These are phyloP conservation scores for Fusarium buxicola DNA, from an alignment of 2,329 filamentous ascomycete species.

Conservation along the genomic window DNA sequence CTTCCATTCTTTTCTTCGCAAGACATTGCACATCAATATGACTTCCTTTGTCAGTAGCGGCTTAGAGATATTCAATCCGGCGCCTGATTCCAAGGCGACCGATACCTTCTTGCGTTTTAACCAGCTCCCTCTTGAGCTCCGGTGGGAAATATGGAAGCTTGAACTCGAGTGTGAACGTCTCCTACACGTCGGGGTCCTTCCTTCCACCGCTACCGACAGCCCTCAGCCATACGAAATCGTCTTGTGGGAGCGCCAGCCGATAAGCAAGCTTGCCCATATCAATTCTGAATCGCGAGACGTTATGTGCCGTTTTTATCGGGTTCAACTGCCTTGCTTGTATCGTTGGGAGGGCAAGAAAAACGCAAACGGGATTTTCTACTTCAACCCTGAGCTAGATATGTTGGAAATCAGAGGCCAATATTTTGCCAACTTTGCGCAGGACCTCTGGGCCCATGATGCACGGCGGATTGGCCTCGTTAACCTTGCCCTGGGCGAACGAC, in stretches of 20 bases:
- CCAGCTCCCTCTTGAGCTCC: neutral
- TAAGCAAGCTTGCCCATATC: slow-evolving; percentile 5
- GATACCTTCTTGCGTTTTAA: neutral
- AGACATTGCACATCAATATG: neutral
- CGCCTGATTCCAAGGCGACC: neutral
- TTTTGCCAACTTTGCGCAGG: neutral
- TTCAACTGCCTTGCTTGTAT: slow-evolving; percentile 8
- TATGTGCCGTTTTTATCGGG: neutral
- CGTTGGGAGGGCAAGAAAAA: neutral
- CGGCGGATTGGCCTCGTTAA: slow-evolving; percentile 2
- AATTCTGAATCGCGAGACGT: neutral
- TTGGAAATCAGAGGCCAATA: accelerated
- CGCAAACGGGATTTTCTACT: neutral
- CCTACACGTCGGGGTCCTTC: neutral
- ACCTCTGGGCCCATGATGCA: neutral
- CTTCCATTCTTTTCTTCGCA: no score
- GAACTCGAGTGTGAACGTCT: neutral
- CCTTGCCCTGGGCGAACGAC: neutral
- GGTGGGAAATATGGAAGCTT: neutral
- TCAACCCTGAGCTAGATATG: slow-evolving; percentile 9
- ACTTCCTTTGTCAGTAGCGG: neutral
- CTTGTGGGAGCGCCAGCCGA: neutral
- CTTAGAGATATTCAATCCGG: neutral
- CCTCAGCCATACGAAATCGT: neutral
- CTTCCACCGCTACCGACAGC: neutral